A percentile compares a stretch with the other conserved stretches of the same genome.
Evolutionary conservation across 345 rosid species (phyloP).

Genomic region (Trapa incisa): DNA sequence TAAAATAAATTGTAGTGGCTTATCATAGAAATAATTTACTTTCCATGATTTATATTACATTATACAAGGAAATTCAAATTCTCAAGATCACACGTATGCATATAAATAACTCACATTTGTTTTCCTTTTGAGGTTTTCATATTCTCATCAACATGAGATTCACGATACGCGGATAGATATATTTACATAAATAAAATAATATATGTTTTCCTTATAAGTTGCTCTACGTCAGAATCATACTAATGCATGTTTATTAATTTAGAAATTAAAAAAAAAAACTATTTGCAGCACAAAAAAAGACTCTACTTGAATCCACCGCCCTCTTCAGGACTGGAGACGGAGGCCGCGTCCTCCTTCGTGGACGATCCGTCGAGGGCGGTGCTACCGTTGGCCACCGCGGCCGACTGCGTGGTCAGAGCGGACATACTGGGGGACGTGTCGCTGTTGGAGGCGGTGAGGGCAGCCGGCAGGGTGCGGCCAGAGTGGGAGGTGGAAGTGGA

Average conservation of each 20-base stretch:
- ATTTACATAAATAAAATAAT: too few species aligned
- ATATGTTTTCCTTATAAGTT: too few species aligned
- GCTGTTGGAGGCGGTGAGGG: slow-evolving; percentile 13
- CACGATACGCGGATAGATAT: too few species aligned
- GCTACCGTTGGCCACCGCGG: slow-evolving; percentile 31
- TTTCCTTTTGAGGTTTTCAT: background rate
- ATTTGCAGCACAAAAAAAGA: too few species aligned
- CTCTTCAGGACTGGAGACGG: slow-evolving; percentile 42
- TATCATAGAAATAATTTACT: background rate
- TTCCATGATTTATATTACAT: background rate
- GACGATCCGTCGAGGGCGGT: slow-evolving; percentile 11
- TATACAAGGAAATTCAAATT: background rate
- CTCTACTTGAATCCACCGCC: too few species aligned
- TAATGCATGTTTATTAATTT: too few species aligned
- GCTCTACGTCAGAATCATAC: too few species aligned
- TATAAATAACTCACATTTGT: too few species aligned
- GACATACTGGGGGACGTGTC: slow-evolving; percentile 62
- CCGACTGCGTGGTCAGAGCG: slow-evolving; percentile 65
- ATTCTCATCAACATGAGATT: background rate
- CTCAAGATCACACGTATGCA: background rate
- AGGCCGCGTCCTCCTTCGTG: slow-evolving; percentile 55
- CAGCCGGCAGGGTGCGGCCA: slow-evolving; percentile 26
- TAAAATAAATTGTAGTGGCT: too few species aligned
- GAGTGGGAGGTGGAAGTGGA: slow-evolving; percentile 30
- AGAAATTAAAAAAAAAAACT: too few species aligned